These are phyloP conservation scores for Wickerhamiella dianesei DNA, from an alignment of 805 yeast species.

Conservation along the genomic window DNA sequence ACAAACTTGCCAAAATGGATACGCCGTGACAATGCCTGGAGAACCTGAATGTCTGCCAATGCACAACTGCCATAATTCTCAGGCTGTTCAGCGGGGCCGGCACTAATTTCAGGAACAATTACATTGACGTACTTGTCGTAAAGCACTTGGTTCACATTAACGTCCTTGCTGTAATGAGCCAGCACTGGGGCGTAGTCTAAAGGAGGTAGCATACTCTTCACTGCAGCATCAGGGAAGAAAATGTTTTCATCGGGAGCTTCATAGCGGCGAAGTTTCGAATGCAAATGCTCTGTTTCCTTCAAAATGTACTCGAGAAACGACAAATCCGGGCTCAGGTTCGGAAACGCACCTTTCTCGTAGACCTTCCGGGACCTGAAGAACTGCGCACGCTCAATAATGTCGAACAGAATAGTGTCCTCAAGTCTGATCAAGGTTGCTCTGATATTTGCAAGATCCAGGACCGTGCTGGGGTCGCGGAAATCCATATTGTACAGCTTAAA, in stretches of 20 bases:
- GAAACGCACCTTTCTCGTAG: conserved; percentile 48
- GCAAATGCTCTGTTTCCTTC: conserved; percentile 56
- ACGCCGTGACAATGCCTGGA: conserved; percentile 80
- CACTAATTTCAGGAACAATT: conserved; percentile 65
- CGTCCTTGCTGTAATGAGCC: conserved; percentile 58
- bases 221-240: conserved; percentile 57
- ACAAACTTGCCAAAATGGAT: conserved; percentile 96
- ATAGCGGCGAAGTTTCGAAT: conserved; percentile 73
- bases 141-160: conserved; percentile 64
- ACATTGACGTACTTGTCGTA: conserved; percentile 50
- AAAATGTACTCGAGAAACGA: conserved; percentile 82
- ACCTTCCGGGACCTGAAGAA: conserved; percentile 64
- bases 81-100: conserved; percentile 53
- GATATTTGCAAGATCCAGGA: conserved; percentile 66
- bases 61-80: conserved; percentile 86
- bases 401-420: conserved; percentile 94
- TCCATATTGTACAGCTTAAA: conserved; percentile 41
- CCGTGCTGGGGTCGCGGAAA: conserved; percentile 70
- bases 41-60: conserved; percentile 66
- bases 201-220: conserved; percentile 65
- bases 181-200: conserved; percentile 66
- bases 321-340: conserved; percentile 44
- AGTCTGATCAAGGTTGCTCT: conserved; percentile 74
- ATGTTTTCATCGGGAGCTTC: conserved; percentile 93
- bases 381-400: conserved; percentile 85